phyloP scores from a whole-genome alignment of 805 yeast genomes.

The Cyberlindnera suaveolens region DNA sequence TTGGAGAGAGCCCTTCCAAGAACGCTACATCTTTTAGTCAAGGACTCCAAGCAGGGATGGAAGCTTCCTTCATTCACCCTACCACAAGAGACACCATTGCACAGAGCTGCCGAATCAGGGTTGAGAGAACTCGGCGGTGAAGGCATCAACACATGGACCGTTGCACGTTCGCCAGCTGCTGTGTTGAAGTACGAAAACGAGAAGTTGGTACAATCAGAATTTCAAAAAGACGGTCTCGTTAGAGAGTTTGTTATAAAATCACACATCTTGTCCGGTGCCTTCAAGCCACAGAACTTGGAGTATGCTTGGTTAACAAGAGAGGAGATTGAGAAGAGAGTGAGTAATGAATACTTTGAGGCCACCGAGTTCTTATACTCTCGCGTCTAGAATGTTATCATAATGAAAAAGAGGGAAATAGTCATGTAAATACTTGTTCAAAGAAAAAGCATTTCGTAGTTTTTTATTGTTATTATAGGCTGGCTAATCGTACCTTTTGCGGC shows the following conservation, averaged over 20 bases:
- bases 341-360: constrained; percentile 47
- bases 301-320: constrained; percentile 83
- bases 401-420: not conserved
- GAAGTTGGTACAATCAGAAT: constrained; percentile 16
- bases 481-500: not conserved
- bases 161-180: constrained; percentile 85
- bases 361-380: constrained; percentile 37
- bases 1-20: constrained; percentile 76
- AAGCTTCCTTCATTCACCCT: constrained; percentile 67
- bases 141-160: constrained; percentile 77
- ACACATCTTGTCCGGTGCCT: constrained; percentile 81
- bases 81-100: constrained; percentile 42
- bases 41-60: constrained; percentile 50
- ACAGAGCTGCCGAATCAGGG: constrained; percentile 69
- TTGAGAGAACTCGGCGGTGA: constrained; percentile 67
- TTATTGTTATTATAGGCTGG: not conserved
- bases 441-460: not conserved
- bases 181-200: constrained; percentile 39
- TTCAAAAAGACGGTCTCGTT: constrained; percentile 15
- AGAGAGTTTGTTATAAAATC: constrained; percentile 78
- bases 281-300: constrained; percentile 40
- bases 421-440: constrained; percentile 5
- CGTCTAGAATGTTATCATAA: constrained; percentile 10
- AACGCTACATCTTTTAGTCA: constrained; percentile 70
- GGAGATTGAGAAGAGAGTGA: constrained; percentile 56